A percentile compares a stretch with the other conserved stretches of the same genome.
Conservation (phyloP, 768 basidiomycete species). For the Pulveroboletus sp. region DNA sequence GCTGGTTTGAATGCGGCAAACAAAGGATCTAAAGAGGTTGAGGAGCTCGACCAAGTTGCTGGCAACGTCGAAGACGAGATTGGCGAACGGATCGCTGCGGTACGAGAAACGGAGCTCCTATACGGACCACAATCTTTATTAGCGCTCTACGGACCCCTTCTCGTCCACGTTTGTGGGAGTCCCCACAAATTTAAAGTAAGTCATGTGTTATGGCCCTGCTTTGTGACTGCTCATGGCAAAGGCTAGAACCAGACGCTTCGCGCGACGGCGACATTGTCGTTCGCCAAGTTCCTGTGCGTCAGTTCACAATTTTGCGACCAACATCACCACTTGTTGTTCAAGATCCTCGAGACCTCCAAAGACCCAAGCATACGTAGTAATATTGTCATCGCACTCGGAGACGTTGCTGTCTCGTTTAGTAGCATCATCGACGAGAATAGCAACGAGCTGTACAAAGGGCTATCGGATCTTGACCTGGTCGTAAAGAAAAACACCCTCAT, state of each 20-base stretch:
- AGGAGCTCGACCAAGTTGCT: slow-evolving; percentile 95
- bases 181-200: slow-evolving; percentile 87
- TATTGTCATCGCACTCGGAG: slow-evolving; percentile 96
- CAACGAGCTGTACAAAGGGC: slow-evolving; percentile 90
- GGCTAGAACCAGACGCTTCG: slow-evolving; percentile 80
- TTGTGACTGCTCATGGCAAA: slow-evolving; percentile 5
- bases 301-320: slow-evolving; percentile 92
- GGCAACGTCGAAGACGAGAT: slow-evolving; percentile 99
- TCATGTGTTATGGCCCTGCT: background rate
- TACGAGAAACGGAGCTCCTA: slow-evolving; percentile 85
- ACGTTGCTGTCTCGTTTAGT: slow-evolving; percentile 98
- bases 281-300: slow-evolving; percentile 97
- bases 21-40: slow-evolving; percentile 54
- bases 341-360: slow-evolving; percentile 86
- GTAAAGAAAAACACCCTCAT: slow-evolving; percentile 99
- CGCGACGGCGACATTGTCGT: slow-evolving; percentile 80
- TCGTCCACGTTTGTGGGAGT: slow-evolving; percentile 87
- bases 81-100: slow-evolving; percentile 81
- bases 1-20: slow-evolving; percentile 35
- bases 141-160: slow-evolving; percentile 83
- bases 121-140: slow-evolving; percentile 82
- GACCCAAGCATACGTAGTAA: slow-evolving; percentile 92
- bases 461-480: slow-evolving; percentile 79
- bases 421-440: slow-evolving; percentile 96
- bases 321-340: slow-evolving; percentile 86